A percentile compares a stretch with the other conserved stretches of the same genome.
Conservation (phyloP, 2,329 filamentous ascomycete species). For the Onygena corvina region DNA sequence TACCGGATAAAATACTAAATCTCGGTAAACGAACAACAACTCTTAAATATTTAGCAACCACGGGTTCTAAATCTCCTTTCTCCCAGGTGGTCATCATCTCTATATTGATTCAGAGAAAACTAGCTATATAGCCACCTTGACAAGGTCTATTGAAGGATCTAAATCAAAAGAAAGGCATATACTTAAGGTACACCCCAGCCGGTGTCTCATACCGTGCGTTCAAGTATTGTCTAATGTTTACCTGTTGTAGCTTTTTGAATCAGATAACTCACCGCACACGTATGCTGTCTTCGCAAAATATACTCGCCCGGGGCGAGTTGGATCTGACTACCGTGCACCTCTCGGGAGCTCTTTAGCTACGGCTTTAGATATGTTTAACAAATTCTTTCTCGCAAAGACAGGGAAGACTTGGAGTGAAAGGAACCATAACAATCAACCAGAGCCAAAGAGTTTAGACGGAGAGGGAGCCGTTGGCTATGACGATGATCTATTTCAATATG, state of each 20-base stretch:
- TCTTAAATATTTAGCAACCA: neutral
- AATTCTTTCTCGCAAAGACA: constrained; percentile 48
- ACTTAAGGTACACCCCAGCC: constrained; percentile 40
- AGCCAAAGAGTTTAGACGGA: constrained; percentile 18
- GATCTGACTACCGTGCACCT: constrained; percentile 25
- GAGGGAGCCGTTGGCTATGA: constrained; percentile 20
- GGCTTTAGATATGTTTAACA: constrained; percentile 43
- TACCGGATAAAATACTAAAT: neutral
- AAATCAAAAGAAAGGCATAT: constrained; percentile 48
- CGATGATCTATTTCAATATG: constrained; percentile 26
- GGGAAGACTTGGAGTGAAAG: constrained; percentile 48
- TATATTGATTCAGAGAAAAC: constrained; percentile 54
- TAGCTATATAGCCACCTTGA: constrained; percentile 51
- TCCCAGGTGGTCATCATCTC: constrained; percentile 48
- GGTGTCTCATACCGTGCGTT: neutral
- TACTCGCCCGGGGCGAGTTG: constrained; percentile 23
- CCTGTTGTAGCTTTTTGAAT: constrained; percentile 52
- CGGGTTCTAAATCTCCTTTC: neutral
- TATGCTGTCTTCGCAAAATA: constrained; percentile 50
- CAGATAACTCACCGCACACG: constrained; percentile 42
- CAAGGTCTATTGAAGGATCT: constrained; percentile 39
- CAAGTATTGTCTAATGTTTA: constrained; percentile 11
- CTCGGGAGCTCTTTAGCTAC: constrained; percentile 22
- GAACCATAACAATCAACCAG: constrained; percentile 12
- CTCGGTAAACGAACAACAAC: neutral